Evolutionary conservation across 2,329 filamentous ascomycete species (phyloP).

Genomic region (Xylaria sp.): DNA sequence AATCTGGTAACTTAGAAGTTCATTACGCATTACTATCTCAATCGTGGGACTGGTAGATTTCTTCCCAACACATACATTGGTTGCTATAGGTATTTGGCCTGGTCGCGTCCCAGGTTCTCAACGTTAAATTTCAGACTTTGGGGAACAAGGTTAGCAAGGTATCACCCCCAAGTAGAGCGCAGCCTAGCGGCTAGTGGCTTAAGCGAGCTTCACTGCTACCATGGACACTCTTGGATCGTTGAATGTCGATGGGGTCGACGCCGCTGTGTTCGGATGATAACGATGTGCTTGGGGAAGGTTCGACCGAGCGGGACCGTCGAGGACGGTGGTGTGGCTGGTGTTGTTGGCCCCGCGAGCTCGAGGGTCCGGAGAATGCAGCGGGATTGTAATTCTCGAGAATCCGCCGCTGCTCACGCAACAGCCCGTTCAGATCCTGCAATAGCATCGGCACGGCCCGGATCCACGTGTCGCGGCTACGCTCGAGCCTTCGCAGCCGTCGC

Average conservation of each 20-base stretch:
- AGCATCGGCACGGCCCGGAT: conserved; percentile 52
- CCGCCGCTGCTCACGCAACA: conserved; percentile 41
- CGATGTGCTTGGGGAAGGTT: conserved; percentile 1
- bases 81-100: background rate
- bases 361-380: background rate
- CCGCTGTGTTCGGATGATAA: conserved; percentile 1
- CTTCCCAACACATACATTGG: background rate
- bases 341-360: background rate
- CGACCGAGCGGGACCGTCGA: conserved; percentile 19
- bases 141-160: background rate
- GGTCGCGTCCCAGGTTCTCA: background rate
- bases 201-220: conserved; percentile 6
- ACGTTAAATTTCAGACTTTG: background rate
- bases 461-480: conserved; percentile 54
- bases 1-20: background rate
- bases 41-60: background rate
- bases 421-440: conserved; percentile 49
- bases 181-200: background rate
- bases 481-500: conserved; percentile 51
- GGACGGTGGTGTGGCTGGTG: background rate
- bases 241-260: conserved; percentile 9
- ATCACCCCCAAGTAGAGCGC: background rate
- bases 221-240: conserved; percentile 16
- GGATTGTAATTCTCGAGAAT: conserved; percentile 38
- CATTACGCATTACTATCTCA: background rate